Base-by-base conservation (phyloP, 768 basidiomycete species). In the Suillus clintonianus region DNA sequence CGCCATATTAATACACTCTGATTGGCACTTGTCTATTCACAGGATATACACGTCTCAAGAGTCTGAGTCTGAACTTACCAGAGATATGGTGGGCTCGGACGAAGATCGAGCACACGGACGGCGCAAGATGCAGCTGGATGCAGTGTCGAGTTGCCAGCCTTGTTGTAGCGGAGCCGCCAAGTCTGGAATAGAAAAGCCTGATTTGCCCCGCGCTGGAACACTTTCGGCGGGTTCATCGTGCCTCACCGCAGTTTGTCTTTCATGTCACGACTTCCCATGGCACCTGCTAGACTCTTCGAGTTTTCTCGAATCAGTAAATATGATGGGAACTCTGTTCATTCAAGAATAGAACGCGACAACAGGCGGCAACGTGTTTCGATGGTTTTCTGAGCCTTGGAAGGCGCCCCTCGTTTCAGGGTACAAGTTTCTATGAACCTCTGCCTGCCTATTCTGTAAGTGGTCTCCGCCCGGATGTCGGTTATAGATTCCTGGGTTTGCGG, bases 341-440 rank as follows among this genome's bases (percentile, higher is more conserved):
- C 54, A 22, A 37, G 22, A 56, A 36, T 56, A 56, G 54, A 56
- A 37, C 36, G 14, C 36, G 7, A 32, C 51, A 34, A 56, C 54
- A 56, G 22, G 22, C 22, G 14, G 10, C 36, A 56, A 56, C 54
- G 54, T 55, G 54, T 36, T 36, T 7, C 34, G 34, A 55, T 17
- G 13, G 24, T 56, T 55, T 55, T 37, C 36, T n/a, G 6, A 36
- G 32, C 2, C 54, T 53, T 34, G 48, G 48, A 27, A 50, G 48
- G 48, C 27, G 24, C 48, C n/a, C 30, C 53, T 57, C 56, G 11
- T 57, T 57, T 30, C 56, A 57, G 56, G 56, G 56, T 57, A 7
- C 17, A 41, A 57, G 53, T 36, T 27, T 13, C 30, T 27, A 39
- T 39, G 24, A 57, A 17, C 55, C 36, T 10, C 5, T 47, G 47